Base-by-base conservation (phyloP, 768 basidiomycete species). In the Termitomyces sp. region DNA sequence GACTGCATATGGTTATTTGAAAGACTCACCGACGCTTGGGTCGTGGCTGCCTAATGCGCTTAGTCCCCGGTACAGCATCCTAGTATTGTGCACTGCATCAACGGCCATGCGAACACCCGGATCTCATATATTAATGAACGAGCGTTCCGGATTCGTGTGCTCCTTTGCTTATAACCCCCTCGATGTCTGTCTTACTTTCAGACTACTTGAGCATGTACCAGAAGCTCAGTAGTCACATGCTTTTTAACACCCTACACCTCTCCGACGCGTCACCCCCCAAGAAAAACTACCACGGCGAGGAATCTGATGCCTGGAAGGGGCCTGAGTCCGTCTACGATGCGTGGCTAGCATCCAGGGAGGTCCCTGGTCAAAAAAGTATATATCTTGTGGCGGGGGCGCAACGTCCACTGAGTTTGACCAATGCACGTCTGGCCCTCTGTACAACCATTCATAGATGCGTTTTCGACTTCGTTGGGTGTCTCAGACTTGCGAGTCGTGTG, bases 381-480 rank as follows among this genome's bases (percentile, higher is more conserved):
- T 70, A 70, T 66, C 75, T 85, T 59, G 76, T 81, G 48, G 83
- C 91, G 32, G 91, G 91, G 43, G 84, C 82, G 38, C 85, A 84
- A 58, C 82, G 90, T 38, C 74, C 79, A n/a, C 62, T 92, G 56
- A 84, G 76, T 47, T 60, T 76, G 44, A 63, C 67, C 15, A 91
- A 89, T 67, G 61, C 82, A 41, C 70, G 66, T 42, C 77, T 88
- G 18, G 90, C 90, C 7, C 60, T 59, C 49, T 68, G 72, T 52
- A 70, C 74, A 33, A 80, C 89, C 57, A 64, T 81, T 12, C 76
- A 74, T 53, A 73, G 73, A 12, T 86, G 81, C 64, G 76, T 79
- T 32, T 72, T 78, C 18, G 78, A 86, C 53, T 72, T 91, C 53
- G 73, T 85, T 61, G 64, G 74, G 51, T 57, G 16, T 48, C 36